Conservation (phyloP, 163 green algal genomes). For the Volvox carteri region DNA sequence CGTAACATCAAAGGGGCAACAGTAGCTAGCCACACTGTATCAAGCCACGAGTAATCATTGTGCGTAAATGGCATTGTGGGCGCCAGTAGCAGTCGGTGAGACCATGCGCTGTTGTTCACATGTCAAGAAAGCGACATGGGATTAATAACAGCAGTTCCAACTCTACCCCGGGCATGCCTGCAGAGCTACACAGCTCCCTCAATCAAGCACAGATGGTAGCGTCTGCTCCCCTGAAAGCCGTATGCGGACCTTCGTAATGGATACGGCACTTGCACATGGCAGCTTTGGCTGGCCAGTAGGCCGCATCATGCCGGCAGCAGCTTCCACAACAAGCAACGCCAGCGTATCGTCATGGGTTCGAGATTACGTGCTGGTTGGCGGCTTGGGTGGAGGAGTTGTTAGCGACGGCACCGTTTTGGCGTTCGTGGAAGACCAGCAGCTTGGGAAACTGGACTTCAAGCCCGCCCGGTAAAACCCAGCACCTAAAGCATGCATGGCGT, state of each 20-base stretch:
- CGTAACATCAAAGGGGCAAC: too few species aligned
- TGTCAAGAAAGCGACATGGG: too few species aligned
- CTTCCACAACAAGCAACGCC: neutral
- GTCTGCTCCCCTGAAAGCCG: slow-evolving; percentile 18
- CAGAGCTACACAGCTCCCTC: neutral
- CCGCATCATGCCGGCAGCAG: neutral
- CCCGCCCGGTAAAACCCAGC: neutral
- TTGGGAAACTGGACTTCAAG: slow-evolving; percentile 2
- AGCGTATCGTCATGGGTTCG: slow-evolving; percentile 21
- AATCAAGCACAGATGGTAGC: neutral
- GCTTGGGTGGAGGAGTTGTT: neutral
- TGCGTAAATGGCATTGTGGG: too few species aligned
- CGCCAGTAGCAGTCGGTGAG: too few species aligned
- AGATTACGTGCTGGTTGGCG: slow-evolving; percentile 25
- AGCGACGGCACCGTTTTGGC: slow-evolving; percentile 8
- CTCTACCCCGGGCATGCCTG: neutral
- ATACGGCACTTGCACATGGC: neutral
- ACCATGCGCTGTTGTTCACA: too few species aligned
- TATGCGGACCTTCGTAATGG: neutral
- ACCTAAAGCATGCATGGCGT: too few species aligned
- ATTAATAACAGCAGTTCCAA: too few species aligned
- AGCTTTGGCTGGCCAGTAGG: slow-evolving; percentile 35
- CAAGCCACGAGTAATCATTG: too few species aligned
- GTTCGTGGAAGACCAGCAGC: slow-evolving; percentile 13
- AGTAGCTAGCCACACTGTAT: too few species aligned